Evolutionary conservation across 495 filamentous ascomycete genomes (phyloP), one percentile per base, ranked within the genome.

Genomic region (Mytilinidion resinicola): DNA sequence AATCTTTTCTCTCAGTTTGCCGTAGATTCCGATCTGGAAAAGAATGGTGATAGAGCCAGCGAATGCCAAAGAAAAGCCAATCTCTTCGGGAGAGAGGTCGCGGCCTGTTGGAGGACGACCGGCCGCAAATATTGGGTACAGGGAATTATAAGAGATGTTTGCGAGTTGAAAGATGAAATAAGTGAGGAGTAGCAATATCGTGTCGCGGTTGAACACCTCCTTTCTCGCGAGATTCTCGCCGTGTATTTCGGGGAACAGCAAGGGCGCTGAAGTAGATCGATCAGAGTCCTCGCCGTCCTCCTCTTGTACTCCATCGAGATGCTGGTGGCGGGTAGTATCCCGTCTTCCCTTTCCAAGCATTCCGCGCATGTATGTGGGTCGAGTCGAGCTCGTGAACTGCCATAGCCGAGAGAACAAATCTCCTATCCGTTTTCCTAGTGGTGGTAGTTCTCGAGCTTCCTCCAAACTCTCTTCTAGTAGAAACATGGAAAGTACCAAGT

Each of bases 391-490:
- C 5, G 82, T 82, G 60, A 88, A 89, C 63, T 90, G 81, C 89
- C 89, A 86, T 3, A 87, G 63, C 86, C 87, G 85, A 30, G 73
- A 61, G 67, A 91, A 87, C 46, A 89, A 62, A 62, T 74, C 79
- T 55, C 76, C 73, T 25, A 86, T 68, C 59, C 82, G 73, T 60
- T 80, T 70, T 12, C 82, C 77, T 44, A 88, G 69, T 7, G 80
- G 84, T 8, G 82, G 88, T 4, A 87, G 70, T 9, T 77, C 73
- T 56, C 84, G 81, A 10, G 80, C 85, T 42, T 86, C 84, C 60
- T 95, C 85, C 17, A 95, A 71, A n/a, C 87, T 95, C 72, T 98
- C 93, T 43, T 96, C 86, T 34, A 97, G 81, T 69, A 89, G 90
- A 34, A 95, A 67, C 17, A 78, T 80, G 4, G 88, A 77, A 30